These are phyloP conservation scores for Sesbania bispinosa DNA, from an alignment of 306 rosid genomes.

Conservation along the genomic window DNA sequence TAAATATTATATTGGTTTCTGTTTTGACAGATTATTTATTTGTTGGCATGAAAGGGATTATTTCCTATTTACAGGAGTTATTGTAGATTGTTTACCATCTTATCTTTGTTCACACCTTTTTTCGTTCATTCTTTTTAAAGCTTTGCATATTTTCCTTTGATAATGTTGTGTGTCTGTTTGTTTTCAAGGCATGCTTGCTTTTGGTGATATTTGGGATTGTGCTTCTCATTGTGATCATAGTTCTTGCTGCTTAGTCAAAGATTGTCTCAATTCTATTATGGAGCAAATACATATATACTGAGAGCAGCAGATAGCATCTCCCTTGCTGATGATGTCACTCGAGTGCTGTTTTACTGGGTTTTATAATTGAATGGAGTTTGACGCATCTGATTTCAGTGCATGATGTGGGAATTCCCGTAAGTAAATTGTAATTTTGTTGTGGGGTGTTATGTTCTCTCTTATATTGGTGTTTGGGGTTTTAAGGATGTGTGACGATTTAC, in stretches of 20 bases:
- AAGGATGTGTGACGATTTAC: slow-evolving; percentile 23
- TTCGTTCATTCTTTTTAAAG: not conserved
- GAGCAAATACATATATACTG: slow-evolving; percentile 18
- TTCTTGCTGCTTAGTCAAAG: too few relatives aligned
- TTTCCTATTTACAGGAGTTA: not conserved
- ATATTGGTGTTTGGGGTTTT: slow-evolving; percentile 25
- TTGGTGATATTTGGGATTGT: too few relatives aligned
- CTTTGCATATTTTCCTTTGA: not conserved
- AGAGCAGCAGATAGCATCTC: slow-evolving; percentile 6
- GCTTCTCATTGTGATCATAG: too few relatives aligned
- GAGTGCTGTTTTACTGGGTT: slow-evolving; percentile 9
- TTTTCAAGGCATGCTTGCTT: too few relatives aligned
- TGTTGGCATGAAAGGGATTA: not conserved
- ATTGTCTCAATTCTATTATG: slow-evolving; percentile 1
- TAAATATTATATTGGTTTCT: not conserved
- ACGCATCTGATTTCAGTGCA: slow-evolving; percentile 15
- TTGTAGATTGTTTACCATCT: not conserved
- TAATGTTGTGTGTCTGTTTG: not conserved
- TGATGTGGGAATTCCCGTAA: not conserved
- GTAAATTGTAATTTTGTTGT: slow-evolving; percentile 22
- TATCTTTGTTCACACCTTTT: not conserved
- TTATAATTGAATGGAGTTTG: slow-evolving; percentile 25
- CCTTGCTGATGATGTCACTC: slow-evolving; percentile 25
- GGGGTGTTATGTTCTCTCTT: slow-evolving; percentile 9
- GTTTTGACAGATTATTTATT: not conserved